Conservation (phyloP, 495 filamentous ascomycete genomes). For the Aspergillus coremiiformis region DNA sequence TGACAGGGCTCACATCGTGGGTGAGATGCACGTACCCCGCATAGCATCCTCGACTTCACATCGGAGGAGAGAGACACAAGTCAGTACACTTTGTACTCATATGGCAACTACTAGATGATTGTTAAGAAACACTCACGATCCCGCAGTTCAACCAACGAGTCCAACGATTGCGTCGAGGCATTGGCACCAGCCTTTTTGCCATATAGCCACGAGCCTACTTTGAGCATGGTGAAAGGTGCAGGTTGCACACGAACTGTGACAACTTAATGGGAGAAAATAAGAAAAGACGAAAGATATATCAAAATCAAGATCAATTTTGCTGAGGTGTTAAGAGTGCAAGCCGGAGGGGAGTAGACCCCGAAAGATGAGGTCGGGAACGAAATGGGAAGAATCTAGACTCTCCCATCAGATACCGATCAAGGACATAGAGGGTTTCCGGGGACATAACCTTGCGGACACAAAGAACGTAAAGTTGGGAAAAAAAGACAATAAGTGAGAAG, state of each 20-base stretch:
- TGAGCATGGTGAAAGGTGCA: slow-evolving; percentile 27
- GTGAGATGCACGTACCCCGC: slow-evolving; percentile 39
- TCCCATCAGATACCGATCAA: slow-evolving; percentile 18
- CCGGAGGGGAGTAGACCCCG: slow-evolving; percentile 16
- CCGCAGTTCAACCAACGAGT: slow-evolving; percentile 50
- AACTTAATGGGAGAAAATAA: not conserved
- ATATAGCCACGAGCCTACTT: slow-evolving; percentile 51
- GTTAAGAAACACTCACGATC: slow-evolving; percentile 42
- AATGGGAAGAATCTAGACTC: slow-evolving; percentile 28
- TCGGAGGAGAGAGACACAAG: slow-evolving; percentile 14
- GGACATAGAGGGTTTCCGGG: slow-evolving; percentile 15
- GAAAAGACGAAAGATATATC: not conserved
- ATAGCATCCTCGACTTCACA: slow-evolving; percentile 56
- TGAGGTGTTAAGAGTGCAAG: slow-evolving; percentile 8
- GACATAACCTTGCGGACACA: slow-evolving; percentile 15
- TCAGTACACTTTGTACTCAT: too few relatives aligned
- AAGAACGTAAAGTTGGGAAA: slow-evolving; percentile 1
- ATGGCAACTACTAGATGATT: too few relatives aligned
- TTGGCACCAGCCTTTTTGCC: slow-evolving; percentile 42
- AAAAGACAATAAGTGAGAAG: slow-evolving; percentile 2
- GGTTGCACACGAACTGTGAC: not conserved
- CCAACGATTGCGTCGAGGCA: slow-evolving; percentile 50
- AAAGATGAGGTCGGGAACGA: slow-evolving; percentile 16
- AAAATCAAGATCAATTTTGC: slow-evolving; percentile 6
- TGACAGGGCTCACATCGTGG: not conserved